phyloP scores from a whole-genome alignment of 345 rosid species.

The Nasturtium officinale region DNA sequence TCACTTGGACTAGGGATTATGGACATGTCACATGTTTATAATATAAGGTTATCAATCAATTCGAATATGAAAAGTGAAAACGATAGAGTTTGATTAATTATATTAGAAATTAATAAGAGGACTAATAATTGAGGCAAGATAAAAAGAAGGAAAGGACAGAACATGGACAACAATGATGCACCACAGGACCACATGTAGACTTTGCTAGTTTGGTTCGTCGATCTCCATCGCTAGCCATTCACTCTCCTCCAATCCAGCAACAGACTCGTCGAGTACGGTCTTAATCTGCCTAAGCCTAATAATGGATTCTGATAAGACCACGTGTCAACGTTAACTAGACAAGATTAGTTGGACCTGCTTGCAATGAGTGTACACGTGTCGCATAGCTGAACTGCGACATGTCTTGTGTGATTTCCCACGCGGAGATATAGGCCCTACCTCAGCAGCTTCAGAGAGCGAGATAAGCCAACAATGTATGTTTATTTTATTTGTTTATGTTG shows the following conservation, averaged over 20 bases:
- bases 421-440: constrained; percentile 31
- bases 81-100: constrained; percentile 14
- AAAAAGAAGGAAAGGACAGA: background rate
- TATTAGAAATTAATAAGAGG: background rate
- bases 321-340: constrained; percentile 5
- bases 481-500: background rate
- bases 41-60: background rate
- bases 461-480: constrained; percentile 6
- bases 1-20: background rate
- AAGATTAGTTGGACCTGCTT: constrained; percentile 28
- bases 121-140: constrained; percentile 20
- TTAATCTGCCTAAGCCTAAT: constrained; percentile 17
- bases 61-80: background rate
- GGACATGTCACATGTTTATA: constrained; percentile 23
- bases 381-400: constrained; percentile 22
- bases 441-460: constrained; percentile 7
- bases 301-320: constrained; percentile 15
- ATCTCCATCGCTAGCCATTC: constrained; percentile 33
- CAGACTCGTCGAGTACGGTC: constrained; percentile 34
- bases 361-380: constrained; percentile 36
- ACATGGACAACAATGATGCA: constrained; percentile 10
- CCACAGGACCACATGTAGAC: constrained; percentile 26
- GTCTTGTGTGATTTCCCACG: constrained; percentile 36
- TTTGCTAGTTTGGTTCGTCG: constrained; percentile 27
- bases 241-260: constrained; percentile 25